Conservation (phyloP, 108 stramenopile genomes). For the Pseudonitzschia delicatissima region DNA sequence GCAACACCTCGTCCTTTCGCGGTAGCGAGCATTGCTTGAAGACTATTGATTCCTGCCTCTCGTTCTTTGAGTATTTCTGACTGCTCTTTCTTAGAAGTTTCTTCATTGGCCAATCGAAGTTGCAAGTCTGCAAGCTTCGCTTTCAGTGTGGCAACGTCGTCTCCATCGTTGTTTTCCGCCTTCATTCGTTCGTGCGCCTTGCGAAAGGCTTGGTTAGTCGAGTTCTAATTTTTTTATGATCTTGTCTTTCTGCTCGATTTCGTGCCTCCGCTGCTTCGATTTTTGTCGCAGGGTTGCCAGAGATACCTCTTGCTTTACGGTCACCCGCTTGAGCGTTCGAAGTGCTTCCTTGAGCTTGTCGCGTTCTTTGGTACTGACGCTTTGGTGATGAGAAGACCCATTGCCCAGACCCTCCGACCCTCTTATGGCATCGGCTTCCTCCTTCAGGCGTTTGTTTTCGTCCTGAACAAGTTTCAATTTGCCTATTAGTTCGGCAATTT, state of each 20-base stretch:
- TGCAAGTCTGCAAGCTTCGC: conserved; percentile 21
- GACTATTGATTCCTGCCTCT: conserved; percentile 14
- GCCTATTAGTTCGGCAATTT: conserved; percentile 33
- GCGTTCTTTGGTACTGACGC: background rate
- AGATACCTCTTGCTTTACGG: conserved; percentile 40
- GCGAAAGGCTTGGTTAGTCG: conserved; percentile 16
- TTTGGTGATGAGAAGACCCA: background rate
- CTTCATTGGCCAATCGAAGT: conserved; percentile 18
- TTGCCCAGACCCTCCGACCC: background rate
- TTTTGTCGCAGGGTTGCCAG: conserved; percentile 29
- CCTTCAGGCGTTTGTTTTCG: conserved; percentile 30
- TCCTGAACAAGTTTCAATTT: conserved; percentile 29
- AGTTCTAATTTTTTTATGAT: conserved; percentile 19
- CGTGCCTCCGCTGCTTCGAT: conserved; percentile 24
- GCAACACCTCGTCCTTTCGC: background rate
- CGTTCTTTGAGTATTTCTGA: conserved; percentile 5
- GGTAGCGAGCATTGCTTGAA: conserved; percentile 9
- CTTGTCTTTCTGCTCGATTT: conserved; percentile 22
- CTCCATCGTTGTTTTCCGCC: background rate
- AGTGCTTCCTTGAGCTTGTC: conserved; percentile 38
- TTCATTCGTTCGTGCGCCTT: conserved; percentile 9
- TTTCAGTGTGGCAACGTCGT: conserved; percentile 4
- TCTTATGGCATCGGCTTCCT: conserved; percentile 1
- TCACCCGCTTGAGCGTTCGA: conserved; percentile 31
- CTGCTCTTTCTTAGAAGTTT: conserved; percentile 12